A percentile compares a stretch with the other conserved stretches of the same genome.
phyloP scores from a whole-genome alignment of 768 basidiomycete genomes.

The Mrakia blollopis region DNA sequence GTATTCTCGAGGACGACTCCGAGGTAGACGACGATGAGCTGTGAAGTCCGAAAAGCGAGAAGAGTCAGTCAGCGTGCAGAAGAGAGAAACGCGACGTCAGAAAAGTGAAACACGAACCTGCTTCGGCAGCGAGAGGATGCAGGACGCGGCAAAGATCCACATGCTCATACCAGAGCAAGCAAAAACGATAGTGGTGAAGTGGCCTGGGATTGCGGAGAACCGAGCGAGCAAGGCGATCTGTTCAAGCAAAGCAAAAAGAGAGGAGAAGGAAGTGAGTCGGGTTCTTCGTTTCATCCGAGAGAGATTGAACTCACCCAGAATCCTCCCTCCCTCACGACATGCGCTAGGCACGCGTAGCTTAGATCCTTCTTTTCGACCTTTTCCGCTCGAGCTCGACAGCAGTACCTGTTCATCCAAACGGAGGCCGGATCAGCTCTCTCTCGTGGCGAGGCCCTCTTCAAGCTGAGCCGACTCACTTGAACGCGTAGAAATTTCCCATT shows the following conservation, averaged over 20 bases:
- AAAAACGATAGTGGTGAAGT: conserved; percentile 66
- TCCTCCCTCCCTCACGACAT: conserved; percentile 75
- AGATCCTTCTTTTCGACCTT: conserved; percentile 53
- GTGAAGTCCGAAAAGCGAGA: background rate
- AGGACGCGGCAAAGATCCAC: conserved; percentile 40
- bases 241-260: too few species aligned
- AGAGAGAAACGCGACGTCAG: background rate
- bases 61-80: background rate
- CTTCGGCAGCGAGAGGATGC: conserved; percentile 42
- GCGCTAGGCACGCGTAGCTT: conserved; percentile 52
- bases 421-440: background rate
- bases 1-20: conserved; percentile 27
- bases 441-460: conserved; percentile 26
- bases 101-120: conserved; percentile 36
- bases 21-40: conserved; percentile 27
- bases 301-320: conserved; percentile 50
- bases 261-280: background rate
- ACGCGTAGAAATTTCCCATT: conserved; percentile 65
- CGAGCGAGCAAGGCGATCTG: conserved; percentile 67
- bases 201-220: conserved; percentile 77
- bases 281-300: background rate
- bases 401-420: conserved; percentile 46
- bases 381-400: conserved; percentile 67
- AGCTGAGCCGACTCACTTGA: conserved; percentile 33
- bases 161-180: conserved; percentile 76